A percentile compares a stretch with the other conserved stretches of the same genome.
phyloP scores from a whole-genome alignment of 768 basidiomycete species.

The Coprinopsis cinerea region DNA sequence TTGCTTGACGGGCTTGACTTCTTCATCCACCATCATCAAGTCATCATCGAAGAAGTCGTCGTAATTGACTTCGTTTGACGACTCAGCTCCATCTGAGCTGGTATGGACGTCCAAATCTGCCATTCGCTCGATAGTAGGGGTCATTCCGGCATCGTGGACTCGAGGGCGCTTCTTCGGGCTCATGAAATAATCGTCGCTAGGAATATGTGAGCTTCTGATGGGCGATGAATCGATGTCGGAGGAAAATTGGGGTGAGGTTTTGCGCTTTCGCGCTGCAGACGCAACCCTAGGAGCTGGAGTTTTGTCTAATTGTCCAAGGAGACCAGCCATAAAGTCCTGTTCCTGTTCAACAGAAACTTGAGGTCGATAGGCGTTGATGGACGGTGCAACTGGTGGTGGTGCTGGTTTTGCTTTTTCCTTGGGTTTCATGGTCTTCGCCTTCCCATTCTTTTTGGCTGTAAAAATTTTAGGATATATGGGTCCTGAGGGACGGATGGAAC shows the following conservation, averaged over 20 bases:
- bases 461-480: not conserved
- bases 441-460: slow-evolving; percentile 36
- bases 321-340: slow-evolving; percentile 79
- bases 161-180: slow-evolving; percentile 69
- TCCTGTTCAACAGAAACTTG: slow-evolving; percentile 74
- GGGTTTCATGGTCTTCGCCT: slow-evolving; percentile 28
- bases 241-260: slow-evolving; percentile 44
- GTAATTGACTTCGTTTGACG: slow-evolving; percentile 55
- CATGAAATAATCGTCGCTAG: slow-evolving; percentile 56
- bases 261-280: slow-evolving; percentile 53
- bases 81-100: slow-evolving; percentile 51
- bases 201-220: slow-evolving; percentile 17
- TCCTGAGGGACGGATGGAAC: not conserved
- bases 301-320: slow-evolving; percentile 70
- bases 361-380: slow-evolving; percentile 78
- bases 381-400: slow-evolving; percentile 47
- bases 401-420: slow-evolving; percentile 34
- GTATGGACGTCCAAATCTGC: slow-evolving; percentile 55
- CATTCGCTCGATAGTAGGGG: slow-evolving; percentile 54
- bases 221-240: slow-evolving; percentile 33
- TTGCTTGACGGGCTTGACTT: slow-evolving; percentile 7
- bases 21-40: slow-evolving; percentile 28
- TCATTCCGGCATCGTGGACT: slow-evolving; percentile 34
- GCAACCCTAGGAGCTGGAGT: slow-evolving; percentile 32
- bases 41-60: slow-evolving; percentile 37